phyloP scores from a whole-genome alignment of 1,284 basidiomycete species.

The Apiotrichum mycotoxinovorans region DNA sequence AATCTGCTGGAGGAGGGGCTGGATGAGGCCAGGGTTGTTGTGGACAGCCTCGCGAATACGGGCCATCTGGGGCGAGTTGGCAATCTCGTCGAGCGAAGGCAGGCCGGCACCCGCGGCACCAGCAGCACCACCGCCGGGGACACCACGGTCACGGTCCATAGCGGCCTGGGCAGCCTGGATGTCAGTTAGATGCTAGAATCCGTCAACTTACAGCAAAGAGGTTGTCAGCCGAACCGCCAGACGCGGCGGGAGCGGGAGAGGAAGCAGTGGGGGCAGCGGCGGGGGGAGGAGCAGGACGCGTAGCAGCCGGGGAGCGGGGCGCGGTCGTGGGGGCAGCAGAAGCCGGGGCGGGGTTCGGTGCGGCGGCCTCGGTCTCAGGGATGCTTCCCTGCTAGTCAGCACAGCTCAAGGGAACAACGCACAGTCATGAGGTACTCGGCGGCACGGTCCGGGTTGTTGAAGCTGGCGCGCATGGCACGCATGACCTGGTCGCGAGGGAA shows the following conservation, averaged over 20 bases:
- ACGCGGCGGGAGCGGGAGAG: constrained; percentile 53
- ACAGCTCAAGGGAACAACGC: constrained; percentile 38
- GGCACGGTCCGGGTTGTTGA: constrained; percentile 96
- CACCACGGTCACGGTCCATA: constrained; percentile 49
- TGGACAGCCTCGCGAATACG: constrained; percentile 67
- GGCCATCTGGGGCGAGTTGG: constrained; percentile 61
- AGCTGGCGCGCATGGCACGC: constrained; percentile 85
- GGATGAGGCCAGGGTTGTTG: constrained; percentile 72
- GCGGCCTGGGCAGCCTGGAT: constrained; percentile 48
- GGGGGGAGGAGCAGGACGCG: constrained; percentile 6
- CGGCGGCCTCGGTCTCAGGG: constrained; percentile 30
- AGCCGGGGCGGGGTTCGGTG: neutral
- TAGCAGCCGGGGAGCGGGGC: neutral
- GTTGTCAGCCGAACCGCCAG: constrained; percentile 51
- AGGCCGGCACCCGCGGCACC: constrained; percentile 23
- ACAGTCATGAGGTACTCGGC: constrained; percentile 96
- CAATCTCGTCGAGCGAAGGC: constrained; percentile 47
- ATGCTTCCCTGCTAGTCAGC: constrained; percentile 39
- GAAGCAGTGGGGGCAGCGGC: constrained; percentile 5
- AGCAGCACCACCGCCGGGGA: constrained; percentile 34
- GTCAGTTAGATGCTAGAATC: neutral
- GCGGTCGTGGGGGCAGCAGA: constrained; percentile 11
- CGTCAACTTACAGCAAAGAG: constrained; percentile 47
- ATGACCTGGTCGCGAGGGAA: constrained; percentile 82
- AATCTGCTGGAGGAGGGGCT: constrained; percentile 78